Evolutionary conservation across 345 rosid species (phyloP).

Genomic region (Hibiscus trionum): DNA sequence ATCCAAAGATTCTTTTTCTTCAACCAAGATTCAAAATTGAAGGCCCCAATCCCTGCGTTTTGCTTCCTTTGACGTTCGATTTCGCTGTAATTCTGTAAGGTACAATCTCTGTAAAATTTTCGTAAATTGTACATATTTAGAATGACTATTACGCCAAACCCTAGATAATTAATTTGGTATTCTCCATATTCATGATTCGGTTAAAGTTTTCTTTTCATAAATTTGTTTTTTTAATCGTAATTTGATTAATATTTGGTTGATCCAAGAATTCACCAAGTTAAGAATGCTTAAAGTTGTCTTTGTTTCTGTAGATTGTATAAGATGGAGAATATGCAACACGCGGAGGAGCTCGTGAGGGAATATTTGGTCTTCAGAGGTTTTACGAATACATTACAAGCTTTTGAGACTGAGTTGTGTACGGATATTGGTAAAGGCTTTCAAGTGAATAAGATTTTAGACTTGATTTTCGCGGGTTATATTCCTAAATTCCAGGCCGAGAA

Average conservation of each 20-base stretch:
- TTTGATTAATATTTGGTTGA: not conserved
- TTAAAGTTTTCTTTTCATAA: not conserved
- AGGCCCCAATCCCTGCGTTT: not conserved
- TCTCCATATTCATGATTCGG: not conserved
- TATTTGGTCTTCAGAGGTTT: slow-evolving; percentile 65
- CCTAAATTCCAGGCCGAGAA: slow-evolving; percentile 51
- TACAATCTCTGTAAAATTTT: not conserved
- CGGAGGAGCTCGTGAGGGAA: slow-evolving; percentile 65
- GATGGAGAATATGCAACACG: slow-evolving; percentile 68
- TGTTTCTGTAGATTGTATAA: not conserved
- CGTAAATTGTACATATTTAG: not conserved
- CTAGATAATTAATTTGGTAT: not conserved
- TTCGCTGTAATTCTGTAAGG: not conserved
- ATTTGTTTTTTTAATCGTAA: not conserved
- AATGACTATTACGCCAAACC: not conserved
- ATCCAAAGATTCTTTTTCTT: not conserved
- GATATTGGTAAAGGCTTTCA: slow-evolving; percentile 63
- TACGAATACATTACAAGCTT: slow-evolving; percentile 47
- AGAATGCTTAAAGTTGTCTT: not conserved
- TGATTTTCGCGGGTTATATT: slow-evolving; percentile 49
- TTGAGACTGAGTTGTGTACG: slow-evolving; percentile 46
- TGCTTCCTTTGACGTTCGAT: not conserved
- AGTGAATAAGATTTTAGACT: slow-evolving; percentile 46
- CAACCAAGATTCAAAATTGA: not conserved
- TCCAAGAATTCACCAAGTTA: not conserved